Conservation (phyloP, 2,329 filamentous ascomycete genomes). For the Penicillium sp. region DNA sequence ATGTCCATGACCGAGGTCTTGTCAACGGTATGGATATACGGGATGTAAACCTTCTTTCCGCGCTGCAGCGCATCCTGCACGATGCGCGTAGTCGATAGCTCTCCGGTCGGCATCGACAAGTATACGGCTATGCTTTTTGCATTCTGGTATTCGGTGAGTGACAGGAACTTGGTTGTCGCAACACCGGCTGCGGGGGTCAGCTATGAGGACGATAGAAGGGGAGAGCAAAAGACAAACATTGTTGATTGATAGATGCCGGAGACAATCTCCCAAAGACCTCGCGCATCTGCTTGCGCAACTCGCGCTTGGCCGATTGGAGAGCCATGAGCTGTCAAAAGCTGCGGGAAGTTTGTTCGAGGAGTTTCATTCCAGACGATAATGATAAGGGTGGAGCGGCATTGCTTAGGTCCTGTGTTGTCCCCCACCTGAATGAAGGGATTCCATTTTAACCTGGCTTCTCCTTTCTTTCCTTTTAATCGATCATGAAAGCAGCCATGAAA, state of each 20-base stretch:
- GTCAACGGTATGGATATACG: conserved; percentile 68
- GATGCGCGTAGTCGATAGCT: conserved; percentile 77
- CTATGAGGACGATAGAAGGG: conserved; percentile 1
- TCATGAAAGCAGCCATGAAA: not conserved
- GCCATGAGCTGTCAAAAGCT: conserved; percentile 43
- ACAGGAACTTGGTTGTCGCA: conserved; percentile 60
- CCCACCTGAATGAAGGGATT: conserved; percentile 23
- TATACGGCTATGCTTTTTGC: conserved; percentile 78
- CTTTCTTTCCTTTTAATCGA: conserved; percentile 6
- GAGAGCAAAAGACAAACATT: conserved; percentile 60
- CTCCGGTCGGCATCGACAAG: conserved; percentile 82
- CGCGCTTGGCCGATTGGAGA: conserved; percentile 66
- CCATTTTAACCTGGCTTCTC: conserved; percentile 2
- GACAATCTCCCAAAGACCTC: conserved; percentile 57
- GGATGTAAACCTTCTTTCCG: conserved; percentile 85
- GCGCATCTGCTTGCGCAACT: conserved; percentile 67
- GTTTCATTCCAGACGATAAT: conserved; percentile 16
- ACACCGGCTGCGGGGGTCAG: conserved; percentile 52
- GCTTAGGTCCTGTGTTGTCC: conserved; percentile 16
- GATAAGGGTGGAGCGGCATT: conserved; percentile 21
- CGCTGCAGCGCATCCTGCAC: conserved; percentile 70
- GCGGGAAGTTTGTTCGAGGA: conserved; percentile 12
- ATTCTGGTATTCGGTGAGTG: conserved; percentile 66
- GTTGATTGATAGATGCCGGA: conserved; percentile 56
- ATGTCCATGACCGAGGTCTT: conserved; percentile 85